These are phyloP conservation scores for Diaporthe sp. DNA, from an alignment of 2,329 filamentous ascomycete genomes.

Conservation along the genomic window DNA sequence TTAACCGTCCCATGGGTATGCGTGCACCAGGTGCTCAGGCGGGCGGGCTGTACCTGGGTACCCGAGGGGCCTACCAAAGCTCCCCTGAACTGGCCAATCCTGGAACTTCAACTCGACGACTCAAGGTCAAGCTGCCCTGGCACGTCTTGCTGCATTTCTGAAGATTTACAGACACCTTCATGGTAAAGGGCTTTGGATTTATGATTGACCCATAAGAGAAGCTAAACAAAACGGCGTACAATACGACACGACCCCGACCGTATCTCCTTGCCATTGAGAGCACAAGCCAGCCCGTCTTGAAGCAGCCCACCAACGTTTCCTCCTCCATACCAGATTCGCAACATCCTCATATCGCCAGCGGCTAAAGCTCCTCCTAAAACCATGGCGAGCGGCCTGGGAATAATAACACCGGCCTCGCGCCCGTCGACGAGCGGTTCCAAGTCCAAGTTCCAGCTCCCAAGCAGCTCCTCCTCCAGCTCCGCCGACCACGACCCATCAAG, in stretches of 20 bases:
- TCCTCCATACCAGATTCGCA: neutral
- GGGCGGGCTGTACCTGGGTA: neutral
- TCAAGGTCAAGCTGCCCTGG: neutral
- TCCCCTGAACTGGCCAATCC: neutral
- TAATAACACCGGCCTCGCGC: constrained; percentile 13
- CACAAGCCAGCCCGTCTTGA: neutral
- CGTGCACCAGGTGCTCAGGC: too few relatives aligned
- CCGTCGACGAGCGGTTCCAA: constrained; percentile 12
- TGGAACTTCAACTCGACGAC: neutral
- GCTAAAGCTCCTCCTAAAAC: neutral
- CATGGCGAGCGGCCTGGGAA: constrained; percentile 38
- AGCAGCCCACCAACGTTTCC: neutral
- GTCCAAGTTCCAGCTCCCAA: constrained; percentile 40
- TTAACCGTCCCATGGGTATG: too few relatives aligned
- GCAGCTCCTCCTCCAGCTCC: constrained; percentile 47
- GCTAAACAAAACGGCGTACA: neutral
- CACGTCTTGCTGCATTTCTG: neutral
- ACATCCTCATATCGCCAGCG: neutral
- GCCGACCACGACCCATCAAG: constrained; percentile 51
- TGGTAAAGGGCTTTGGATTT: neutral
- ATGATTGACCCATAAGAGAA: neutral
- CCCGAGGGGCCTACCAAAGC: neutral
- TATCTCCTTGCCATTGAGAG: neutral
- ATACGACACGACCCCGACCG: too few relatives aligned
- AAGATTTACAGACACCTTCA: neutral